These are phyloP conservation scores for Hyaloscypha finlandica DNA, from an alignment of 495 filamentous ascomycete genomes.

Conservation along the genomic window DNA sequence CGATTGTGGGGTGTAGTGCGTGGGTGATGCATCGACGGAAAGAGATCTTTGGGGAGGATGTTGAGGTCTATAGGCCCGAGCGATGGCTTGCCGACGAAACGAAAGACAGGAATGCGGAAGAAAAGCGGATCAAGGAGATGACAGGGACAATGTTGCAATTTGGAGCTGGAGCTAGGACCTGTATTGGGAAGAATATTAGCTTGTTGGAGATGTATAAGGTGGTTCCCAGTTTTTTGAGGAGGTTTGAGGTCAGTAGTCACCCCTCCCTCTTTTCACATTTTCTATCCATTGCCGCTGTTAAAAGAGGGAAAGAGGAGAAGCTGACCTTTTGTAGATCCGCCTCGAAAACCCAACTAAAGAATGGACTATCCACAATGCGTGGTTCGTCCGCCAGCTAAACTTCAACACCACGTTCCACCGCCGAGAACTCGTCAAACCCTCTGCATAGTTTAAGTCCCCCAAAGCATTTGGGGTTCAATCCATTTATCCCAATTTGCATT, in stretches of 20 bases:
- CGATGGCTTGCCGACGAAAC: constrained; percentile 50
- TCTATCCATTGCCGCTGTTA: not conserved
- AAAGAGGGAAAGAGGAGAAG: not conserved
- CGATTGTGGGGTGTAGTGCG: constrained; percentile 62
- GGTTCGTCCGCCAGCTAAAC: constrained; percentile 71
- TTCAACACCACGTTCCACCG: constrained; percentile 59
- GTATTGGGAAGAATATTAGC: constrained; percentile 72
- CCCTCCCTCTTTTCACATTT: not conserved
- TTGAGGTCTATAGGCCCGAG: constrained; percentile 59
- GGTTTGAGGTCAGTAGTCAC: constrained; percentile 58
- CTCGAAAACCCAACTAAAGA: constrained; percentile 59
- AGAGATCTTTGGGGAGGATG: constrained; percentile 61
- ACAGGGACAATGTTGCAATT: constrained; percentile 63
- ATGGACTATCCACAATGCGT: constrained; percentile 70
- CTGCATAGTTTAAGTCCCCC: not conserved
- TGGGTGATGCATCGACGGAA: constrained; percentile 63
- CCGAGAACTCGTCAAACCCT: constrained; percentile 45
- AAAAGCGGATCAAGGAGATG: constrained; percentile 53
- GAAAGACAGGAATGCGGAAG: constrained; percentile 40
- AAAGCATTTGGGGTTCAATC: too few relatives aligned
- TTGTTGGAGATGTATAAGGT: constrained; percentile 80
- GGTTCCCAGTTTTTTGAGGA: constrained; percentile 68
- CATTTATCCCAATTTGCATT: too few relatives aligned
- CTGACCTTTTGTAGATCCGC: constrained; percentile 41
- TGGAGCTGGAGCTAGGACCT: constrained; percentile 61